Base-by-base conservation (phyloP, 768 basidiomycete species). In the Mrakia frigida region DNA sequence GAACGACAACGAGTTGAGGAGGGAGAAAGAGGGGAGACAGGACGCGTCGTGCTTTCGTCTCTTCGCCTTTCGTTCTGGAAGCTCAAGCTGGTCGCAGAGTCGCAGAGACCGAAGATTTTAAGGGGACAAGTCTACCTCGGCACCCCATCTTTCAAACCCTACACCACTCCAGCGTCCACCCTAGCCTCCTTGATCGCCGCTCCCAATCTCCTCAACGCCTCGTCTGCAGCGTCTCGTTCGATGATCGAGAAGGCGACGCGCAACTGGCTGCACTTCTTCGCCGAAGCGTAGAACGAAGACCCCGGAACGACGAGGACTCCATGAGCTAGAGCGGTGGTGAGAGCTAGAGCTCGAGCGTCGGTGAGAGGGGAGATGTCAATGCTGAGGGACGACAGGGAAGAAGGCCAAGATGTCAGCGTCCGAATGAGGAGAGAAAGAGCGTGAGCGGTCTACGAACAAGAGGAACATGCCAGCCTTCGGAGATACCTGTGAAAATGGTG, bases 261-360 rank as follows among this genome's bases (percentile, higher is more conserved):
- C 4, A 56, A 18, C 56, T 56, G 56, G n/a, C 56, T 87, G 41
- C 94, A 91, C 81, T 90, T 92, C 31, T 89, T 86, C 13, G 88
- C 89, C 76, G 87, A 88, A 23, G 94, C 92, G 74, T 90, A 85
- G 85, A 94, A 95, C 18, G 60, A 43, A 18, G 60, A 43, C 1
- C 94, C 94, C 0, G 94, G 94, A 14, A 97, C 87, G 25, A 92
- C 93, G 28, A 97, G 88, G 11, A 97, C 91, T 28, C 94, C 94
- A 31, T 88, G 87, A 79, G 90, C 88, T 75, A 92, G 87, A 16
- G 94, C 94, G 74, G 88, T 89, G 11, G 88, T 90, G 73, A 87
- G 86, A 80, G 96, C 92, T 68, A 95, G 80, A 18, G 85, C 84
- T 80, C 88, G 88, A 7, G 92, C 92, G 82, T 97, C 92, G 37